Conservation (phyloP, 768 basidiomycete species). For the Mycena crocata region DNA sequence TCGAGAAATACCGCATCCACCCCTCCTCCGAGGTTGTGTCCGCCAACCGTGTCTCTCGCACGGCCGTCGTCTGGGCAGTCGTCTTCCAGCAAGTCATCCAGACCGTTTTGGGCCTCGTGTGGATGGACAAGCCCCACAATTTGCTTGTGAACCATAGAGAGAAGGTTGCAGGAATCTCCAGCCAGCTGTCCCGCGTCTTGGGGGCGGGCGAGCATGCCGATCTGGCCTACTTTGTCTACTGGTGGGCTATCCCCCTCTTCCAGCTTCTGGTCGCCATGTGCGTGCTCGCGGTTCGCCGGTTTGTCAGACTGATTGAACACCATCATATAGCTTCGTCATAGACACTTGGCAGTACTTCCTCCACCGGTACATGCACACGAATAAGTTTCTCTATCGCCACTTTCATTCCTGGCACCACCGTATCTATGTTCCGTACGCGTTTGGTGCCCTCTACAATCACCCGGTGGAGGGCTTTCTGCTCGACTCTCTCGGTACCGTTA, state of each 20-base stretch:
- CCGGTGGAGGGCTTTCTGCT: slow-evolving; percentile 94
- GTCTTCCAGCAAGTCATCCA: slow-evolving; percentile 89
- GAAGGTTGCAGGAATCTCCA: slow-evolving; percentile 55
- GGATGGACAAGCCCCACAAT: slow-evolving; percentile 64
- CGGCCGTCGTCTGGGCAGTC: slow-evolving; percentile 83
- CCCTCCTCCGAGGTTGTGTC: slow-evolving; percentile 82
- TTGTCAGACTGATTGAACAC: not conserved
- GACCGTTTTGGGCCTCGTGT: slow-evolving; percentile 77
- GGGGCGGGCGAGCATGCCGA: slow-evolving; percentile 52
- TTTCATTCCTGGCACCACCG: slow-evolving; percentile 96
- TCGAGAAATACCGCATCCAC: slow-evolving; percentile 90
- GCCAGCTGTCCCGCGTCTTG: slow-evolving; percentile 53
- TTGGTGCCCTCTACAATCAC: slow-evolving; percentile 97
- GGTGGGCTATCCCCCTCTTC: slow-evolving; percentile 88
- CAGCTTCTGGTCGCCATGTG: slow-evolving; percentile 88
- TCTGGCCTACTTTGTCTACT: slow-evolving; percentile 78
- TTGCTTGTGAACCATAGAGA: slow-evolving; percentile 52
- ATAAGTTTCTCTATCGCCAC: slow-evolving; percentile 90
- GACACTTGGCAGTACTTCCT: slow-evolving; percentile 99
- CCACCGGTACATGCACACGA: slow-evolving; percentile 91
- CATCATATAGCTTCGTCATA: slow-evolving; percentile 77
- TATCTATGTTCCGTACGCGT: slow-evolving; percentile 96
- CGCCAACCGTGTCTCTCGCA: slow-evolving; percentile 79
- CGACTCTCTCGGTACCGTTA: slow-evolving; percentile 82
- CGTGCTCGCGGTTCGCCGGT: slow-evolving; percentile 48